Percentiles rank a stretch among this genome's conserved stretches.
Conservation (phyloP, 805 yeast genomes). For the Cephaloascus fragrans region DNA sequence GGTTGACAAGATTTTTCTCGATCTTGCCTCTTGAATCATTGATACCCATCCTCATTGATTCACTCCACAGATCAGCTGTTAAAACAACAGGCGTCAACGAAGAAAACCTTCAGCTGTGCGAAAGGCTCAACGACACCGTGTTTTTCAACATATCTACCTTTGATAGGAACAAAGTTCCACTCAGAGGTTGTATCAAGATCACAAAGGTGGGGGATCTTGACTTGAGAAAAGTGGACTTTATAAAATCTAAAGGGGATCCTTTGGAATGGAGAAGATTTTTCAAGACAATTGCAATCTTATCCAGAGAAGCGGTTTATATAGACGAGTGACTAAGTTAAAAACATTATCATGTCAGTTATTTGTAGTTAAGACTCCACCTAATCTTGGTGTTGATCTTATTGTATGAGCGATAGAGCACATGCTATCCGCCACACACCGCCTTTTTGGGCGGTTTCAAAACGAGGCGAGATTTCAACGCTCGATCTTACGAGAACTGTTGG, state of each 20-base stretch:
- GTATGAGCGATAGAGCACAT: no score
- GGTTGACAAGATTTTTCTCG: conserved; percentile 45
- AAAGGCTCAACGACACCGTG: conserved; percentile 6
- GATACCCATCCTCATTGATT: conserved; percentile 27
- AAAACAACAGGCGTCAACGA: conserved; percentile 7
- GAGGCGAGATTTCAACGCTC: no score
- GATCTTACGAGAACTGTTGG: no score
- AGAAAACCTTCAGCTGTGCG: background rate
- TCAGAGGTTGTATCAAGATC: conserved; percentile 38
- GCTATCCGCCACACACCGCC: no score
- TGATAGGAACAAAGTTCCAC: conserved; percentile 33
- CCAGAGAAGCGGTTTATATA: conserved; percentile 45
- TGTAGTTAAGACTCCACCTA: no score
- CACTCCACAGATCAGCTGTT: conserved; percentile 33
- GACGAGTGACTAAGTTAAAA: conserved; percentile 11
- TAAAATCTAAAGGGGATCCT: conserved; percentile 55
- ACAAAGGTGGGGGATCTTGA: conserved; percentile 19
- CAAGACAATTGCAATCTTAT: conserved; percentile 43
- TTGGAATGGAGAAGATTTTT: conserved; percentile 66
- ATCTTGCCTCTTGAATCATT: conserved; percentile 30
- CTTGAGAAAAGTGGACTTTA: conserved; percentile 35
- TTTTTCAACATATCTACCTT: conserved; percentile 28
- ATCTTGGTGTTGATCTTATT: no score
- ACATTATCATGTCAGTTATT: no score
- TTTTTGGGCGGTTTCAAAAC: no score